Conservation (phyloP, 768 basidiomycete genomes). For the Pisolithus marmoratus region DNA sequence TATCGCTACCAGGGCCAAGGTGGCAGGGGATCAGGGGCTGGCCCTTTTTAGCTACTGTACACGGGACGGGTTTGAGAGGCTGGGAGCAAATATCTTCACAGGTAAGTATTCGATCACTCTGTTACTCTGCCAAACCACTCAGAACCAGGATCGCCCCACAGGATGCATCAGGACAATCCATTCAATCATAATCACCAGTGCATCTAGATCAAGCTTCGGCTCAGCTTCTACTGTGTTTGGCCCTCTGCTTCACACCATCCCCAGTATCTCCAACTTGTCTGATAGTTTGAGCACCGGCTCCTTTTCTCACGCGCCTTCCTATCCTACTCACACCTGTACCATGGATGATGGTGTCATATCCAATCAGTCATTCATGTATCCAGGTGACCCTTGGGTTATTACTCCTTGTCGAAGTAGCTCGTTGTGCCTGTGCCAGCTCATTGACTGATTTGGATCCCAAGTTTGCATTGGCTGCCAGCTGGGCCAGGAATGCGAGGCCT, state of each 20-base stretch:
- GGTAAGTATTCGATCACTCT: constrained; percentile 75
- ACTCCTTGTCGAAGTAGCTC: constrained; percentile 57
- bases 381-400: constrained; percentile 68
- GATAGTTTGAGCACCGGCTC: constrained; percentile 35
- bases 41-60: constrained; percentile 86
- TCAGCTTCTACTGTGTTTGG: constrained; percentile 74
- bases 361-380: constrained; percentile 61
- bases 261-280: constrained; percentile 66
- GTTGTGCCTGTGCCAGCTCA: constrained; percentile 56
- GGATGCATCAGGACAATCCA: constrained; percentile 67
- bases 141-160: constrained; percentile 37
- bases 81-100: constrained; percentile 72
- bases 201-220: constrained; percentile 36
- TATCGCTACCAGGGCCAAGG: constrained; percentile 67
- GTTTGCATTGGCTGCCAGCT: constrained; percentile 40
- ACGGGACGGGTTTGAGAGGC: constrained; percentile 79
- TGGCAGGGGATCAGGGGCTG: constrained; percentile 42
- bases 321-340: constrained; percentile 56
- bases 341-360: constrained; percentile 70
- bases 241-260: constrained; percentile 65
- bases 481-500: constrained; percentile 35
- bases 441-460: constrained; percentile 71
- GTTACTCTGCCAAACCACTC: constrained; percentile 44
- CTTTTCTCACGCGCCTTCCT: constrained; percentile 39
- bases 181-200: constrained; percentile 44